Evolutionary conservation across 2,329 filamentous ascomycete species (phyloP).

Genomic region (Fusarium pseudocircinatum): DNA sequence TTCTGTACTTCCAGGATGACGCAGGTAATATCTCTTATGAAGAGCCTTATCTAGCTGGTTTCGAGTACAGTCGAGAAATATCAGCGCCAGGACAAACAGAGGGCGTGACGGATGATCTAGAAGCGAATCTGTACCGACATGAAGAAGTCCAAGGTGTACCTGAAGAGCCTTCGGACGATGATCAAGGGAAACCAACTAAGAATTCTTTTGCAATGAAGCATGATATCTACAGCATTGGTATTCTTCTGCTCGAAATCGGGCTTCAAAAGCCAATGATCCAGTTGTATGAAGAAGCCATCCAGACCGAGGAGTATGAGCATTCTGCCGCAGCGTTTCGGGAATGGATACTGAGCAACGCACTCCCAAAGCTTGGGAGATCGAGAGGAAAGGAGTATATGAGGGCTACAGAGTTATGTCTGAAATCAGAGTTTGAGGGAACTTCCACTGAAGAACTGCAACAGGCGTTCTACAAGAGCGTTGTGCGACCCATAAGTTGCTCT

Average conservation of each 20-base stretch:
- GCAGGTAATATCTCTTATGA: fast-evolving
- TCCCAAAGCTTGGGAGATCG: background rate
- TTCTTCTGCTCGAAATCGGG: fast-evolving
- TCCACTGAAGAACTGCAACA: background rate
- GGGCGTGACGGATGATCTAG: background rate
- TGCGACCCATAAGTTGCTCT: background rate
- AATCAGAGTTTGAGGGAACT: fast-evolving
- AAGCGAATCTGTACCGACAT: background rate
- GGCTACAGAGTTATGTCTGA: background rate
- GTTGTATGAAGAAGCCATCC: background rate
- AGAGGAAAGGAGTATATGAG: background rate
- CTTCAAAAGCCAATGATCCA: background rate
- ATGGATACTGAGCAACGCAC: background rate
- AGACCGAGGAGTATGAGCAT: background rate
- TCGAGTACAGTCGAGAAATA: background rate
- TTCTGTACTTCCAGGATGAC: background rate
- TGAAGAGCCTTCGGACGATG: fast-evolving
- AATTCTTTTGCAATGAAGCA: background rate
- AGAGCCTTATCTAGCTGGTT: background rate
- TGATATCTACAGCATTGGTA: background rate
- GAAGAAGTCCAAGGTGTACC: background rate
- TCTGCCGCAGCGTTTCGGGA: background rate
- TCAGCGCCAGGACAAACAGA: background rate
- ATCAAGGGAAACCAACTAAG: fast-evolving
- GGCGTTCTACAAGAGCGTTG: background rate